phyloP scores from a whole-genome alignment of 2,329 filamentous ascomycete species.

The Colletotrichum sp. region DNA sequence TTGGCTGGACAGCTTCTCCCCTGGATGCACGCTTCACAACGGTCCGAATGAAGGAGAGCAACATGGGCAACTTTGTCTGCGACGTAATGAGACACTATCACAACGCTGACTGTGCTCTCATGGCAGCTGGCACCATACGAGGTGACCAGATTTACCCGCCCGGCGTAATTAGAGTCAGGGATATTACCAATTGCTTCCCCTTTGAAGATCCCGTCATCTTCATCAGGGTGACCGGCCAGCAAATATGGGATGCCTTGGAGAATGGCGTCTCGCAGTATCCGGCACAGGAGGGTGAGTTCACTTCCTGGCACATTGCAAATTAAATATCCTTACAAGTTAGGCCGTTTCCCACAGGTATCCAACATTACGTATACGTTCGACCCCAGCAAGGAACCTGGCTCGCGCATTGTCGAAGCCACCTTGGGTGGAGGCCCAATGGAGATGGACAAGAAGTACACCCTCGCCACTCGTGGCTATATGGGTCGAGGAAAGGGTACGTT shows the following conservation, averaged over 20 bases:
- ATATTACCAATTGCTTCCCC: conserved; percentile 88
- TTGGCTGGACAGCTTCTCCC: conserved; percentile 83
- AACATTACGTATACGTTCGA: conserved; percentile 81
- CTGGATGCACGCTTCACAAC: conserved; percentile 88
- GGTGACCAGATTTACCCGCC: conserved; percentile 90
- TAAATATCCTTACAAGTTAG: conserved; percentile 23
- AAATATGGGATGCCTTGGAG: conserved; percentile 80
- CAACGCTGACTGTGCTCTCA: conserved; percentile 79
- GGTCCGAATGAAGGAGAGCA: conserved; percentile 78
- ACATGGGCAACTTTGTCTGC: conserved; percentile 89
- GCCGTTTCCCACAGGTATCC: conserved; percentile 83
- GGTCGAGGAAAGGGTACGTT: conserved; percentile 72
- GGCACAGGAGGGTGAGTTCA: conserved; percentile 71
- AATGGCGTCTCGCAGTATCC: conserved; percentile 84
- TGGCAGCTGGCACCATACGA: conserved; percentile 85
- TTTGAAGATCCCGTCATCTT: conserved; percentile 92
- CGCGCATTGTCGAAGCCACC: conserved; percentile 66
- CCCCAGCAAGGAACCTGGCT: conserved; percentile 61
- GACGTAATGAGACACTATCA: conserved; percentile 91
- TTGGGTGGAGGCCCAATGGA: conserved; percentile 69
- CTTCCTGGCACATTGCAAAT: accelerated
- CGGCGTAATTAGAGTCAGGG: conserved; percentile 77
- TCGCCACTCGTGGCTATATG: conserved; percentile 90
- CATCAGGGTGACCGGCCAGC: conserved; percentile 72
- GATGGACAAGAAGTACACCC: conserved; percentile 66